phyloP scores from a whole-genome alignment of 106 monocot species.

The Narthecium ossifragum region DNA sequence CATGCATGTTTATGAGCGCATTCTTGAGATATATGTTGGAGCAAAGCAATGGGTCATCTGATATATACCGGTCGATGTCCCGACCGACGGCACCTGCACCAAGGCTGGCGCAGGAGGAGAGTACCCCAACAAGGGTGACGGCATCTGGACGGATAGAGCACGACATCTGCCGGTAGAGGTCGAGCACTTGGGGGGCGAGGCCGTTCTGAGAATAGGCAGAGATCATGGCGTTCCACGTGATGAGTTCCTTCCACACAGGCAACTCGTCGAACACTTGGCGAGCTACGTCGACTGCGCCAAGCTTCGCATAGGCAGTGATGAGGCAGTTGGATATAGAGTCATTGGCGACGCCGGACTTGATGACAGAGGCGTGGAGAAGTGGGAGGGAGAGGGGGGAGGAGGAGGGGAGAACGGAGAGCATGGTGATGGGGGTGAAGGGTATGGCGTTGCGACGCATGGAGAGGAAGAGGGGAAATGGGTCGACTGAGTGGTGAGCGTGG shows the following conservation, averaged over 20 bases:
- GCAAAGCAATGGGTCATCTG: not conserved
- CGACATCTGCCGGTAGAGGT: slow-evolving; percentile 35
- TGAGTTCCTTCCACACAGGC: slow-evolving; percentile 21
- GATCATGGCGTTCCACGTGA: slow-evolving; percentile 68
- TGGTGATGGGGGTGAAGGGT: slow-evolving; percentile 43
- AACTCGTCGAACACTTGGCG: slow-evolving; percentile 49
- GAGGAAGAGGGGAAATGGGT: slow-evolving; percentile 38
- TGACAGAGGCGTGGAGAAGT: slow-evolving; percentile 30
- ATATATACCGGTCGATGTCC: slow-evolving; percentile 28
- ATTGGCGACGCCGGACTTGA: slow-evolving; percentile 7
- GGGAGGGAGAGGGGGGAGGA: slow-evolving; percentile 3
- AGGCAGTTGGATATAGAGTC: slow-evolving; percentile 54
- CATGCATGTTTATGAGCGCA: slow-evolving; percentile 66
- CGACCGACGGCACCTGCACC: slow-evolving; percentile 44
- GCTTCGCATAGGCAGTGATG: slow-evolving; percentile 30
- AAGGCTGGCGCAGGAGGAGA: slow-evolving; percentile 56
- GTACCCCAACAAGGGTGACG: slow-evolving; percentile 61
- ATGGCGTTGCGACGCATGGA: slow-evolving; percentile 26
- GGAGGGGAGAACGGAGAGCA: slow-evolving; percentile 50
- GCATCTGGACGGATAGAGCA: slow-evolving; percentile 27
- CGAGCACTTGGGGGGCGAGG: slow-evolving; percentile 32
- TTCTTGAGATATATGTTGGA: slow-evolving; percentile 44
- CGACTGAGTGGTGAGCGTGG: slow-evolving; percentile 18
- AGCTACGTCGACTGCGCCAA: slow-evolving; percentile 29
- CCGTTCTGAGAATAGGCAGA: slow-evolving; percentile 66